Conservation (phyloP, 306 rosid genomes). For the Gillenia trifoliata region DNA sequence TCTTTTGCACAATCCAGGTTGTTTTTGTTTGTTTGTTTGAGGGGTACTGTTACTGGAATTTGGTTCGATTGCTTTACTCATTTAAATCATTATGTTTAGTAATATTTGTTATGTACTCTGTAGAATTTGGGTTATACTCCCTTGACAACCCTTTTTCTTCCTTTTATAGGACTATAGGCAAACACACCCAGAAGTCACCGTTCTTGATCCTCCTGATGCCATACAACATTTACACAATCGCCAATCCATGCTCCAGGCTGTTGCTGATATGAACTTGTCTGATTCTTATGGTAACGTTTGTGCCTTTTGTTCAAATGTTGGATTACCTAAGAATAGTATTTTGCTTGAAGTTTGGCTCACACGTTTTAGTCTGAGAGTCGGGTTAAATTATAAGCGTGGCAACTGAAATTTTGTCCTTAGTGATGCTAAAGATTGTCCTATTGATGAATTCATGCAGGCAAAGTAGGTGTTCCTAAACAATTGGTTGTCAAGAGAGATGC, state of each 20-base stretch:
- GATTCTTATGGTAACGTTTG: conserved; percentile 56
- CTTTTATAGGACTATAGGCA: conserved; percentile 67
- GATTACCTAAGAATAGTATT: neutral
- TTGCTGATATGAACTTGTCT: conserved; percentile 76
- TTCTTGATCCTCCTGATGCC: conserved; percentile 96
- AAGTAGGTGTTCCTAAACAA: conserved; percentile 73
- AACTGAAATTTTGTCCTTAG: conserved; percentile 3
- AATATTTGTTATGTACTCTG: neutral
- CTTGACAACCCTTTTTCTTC: conserved; percentile 10
- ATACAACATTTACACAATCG: conserved; percentile 75
- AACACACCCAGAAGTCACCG: conserved; percentile 84
- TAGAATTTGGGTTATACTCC: neutral
- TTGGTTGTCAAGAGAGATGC: conserved; percentile 86
- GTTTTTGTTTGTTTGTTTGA: no score
- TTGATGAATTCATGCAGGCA: conserved; percentile 41
- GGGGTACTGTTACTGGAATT: neutral
- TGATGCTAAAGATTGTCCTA: conserved; percentile 5
- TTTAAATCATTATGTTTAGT: neutral
- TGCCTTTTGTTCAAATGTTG: neutral
- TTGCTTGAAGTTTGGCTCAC: conserved; percentile 17
- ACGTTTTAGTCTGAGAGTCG: neutral
- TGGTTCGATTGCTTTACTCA: neutral
- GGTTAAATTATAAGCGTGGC: neutral
- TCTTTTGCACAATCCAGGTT: no score
- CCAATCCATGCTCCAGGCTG: conserved; percentile 94